phyloP scores from a whole-genome alignment of 441 rosid genomes.

The Gossypium davidsonii region DNA sequence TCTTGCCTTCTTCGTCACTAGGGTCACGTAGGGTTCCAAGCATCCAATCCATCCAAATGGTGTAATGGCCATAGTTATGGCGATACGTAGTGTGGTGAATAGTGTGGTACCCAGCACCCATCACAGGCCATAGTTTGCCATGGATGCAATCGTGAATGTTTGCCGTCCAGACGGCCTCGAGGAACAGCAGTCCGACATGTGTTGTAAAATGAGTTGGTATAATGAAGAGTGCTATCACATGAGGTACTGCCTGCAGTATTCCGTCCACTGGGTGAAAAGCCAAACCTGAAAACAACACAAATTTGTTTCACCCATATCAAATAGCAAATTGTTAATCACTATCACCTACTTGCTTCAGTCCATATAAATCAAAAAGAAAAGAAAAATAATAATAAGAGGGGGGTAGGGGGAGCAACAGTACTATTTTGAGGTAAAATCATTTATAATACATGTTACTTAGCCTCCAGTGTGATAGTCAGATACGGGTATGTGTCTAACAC shows the following conservation, averaged over 20 bases:
- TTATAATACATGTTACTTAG: too few relatives aligned
- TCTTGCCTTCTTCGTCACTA: slow-evolving; percentile 40
- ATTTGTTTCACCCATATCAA: slow-evolving; percentile 1
- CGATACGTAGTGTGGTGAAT: slow-evolving; percentile 91
- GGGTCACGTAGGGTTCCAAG: slow-evolving; percentile 80
- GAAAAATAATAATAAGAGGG: too few relatives aligned
- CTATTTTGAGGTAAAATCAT: too few relatives aligned
- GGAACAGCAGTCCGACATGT: slow-evolving; percentile 63
- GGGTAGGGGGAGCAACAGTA: too few relatives aligned
- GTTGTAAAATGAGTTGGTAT: slow-evolving; percentile 74
- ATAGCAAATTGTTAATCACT: neutral
- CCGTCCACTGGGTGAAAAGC: slow-evolving; percentile 93
- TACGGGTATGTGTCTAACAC: too few relatives aligned
- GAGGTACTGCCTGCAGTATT: slow-evolving; percentile 86
- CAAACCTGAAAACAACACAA: slow-evolving; percentile 48
- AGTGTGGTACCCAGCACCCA: slow-evolving; percentile 98
- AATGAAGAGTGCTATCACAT: slow-evolving; percentile 67
- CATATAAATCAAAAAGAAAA: too few relatives aligned
- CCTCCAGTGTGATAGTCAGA: too few relatives aligned
- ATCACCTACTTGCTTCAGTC: too few relatives aligned
- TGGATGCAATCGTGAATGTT: slow-evolving; percentile 93
- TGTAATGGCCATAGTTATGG: slow-evolving; percentile 88
- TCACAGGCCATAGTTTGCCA: slow-evolving; percentile 71
- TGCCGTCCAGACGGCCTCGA: slow-evolving; percentile 86
- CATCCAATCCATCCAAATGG: slow-evolving; percentile 98